Evolutionary conservation across 2,329 filamentous ascomycete genomes (phyloP), one percentile per base, ranked within the genome.

Genomic region (Furcasterigmium furcatum): DNA sequence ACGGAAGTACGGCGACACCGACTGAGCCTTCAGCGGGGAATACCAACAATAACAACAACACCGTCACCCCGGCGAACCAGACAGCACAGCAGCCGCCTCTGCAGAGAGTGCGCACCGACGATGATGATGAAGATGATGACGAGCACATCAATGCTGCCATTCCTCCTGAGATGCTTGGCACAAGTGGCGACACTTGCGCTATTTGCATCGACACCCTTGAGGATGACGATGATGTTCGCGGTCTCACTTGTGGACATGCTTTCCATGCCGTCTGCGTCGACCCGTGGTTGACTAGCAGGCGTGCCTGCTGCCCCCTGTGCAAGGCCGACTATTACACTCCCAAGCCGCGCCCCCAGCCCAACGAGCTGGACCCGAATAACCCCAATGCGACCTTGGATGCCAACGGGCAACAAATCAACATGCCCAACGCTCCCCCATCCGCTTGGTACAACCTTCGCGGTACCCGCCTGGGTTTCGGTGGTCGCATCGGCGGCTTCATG

Each of bases 301-400:
- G 92, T 54, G 94, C 94, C 21, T 97, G 92, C 72, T 99, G 94
- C 64, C 94, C 94, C 6, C 83, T 99, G 7, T 99, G 94, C 76
- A 99, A 99, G 71, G 89, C 92, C 34, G 94, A 99, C 62, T 99
- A 97, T 66, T 97, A 95, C 65, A 85, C 90, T 3, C 92, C 94
- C 0, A 97, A 97, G 68, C 89, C 91, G 42, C 87, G 90, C 14
- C 75, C 87, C 4, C 61, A 65, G 9, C 65, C 71, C 10, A n/a
- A n/a, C n/a, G 71, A 73, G 27, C 66, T 68, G 20, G 67, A 66
- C 29, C 50, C 60, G 12, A 61, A 63, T 12, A 61, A 49, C 48
- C 58, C 55, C 46, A 60, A 46, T 20, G 53, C 56, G 36, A 51
- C 46, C 25, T 51, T 46, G 34, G 56, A 52, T 30, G 66, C 68